These are phyloP conservation scores for Melocanna baccifera DNA, from an alignment of 176 grass and related monocot genomes.

Conservation along the genomic window DNA sequence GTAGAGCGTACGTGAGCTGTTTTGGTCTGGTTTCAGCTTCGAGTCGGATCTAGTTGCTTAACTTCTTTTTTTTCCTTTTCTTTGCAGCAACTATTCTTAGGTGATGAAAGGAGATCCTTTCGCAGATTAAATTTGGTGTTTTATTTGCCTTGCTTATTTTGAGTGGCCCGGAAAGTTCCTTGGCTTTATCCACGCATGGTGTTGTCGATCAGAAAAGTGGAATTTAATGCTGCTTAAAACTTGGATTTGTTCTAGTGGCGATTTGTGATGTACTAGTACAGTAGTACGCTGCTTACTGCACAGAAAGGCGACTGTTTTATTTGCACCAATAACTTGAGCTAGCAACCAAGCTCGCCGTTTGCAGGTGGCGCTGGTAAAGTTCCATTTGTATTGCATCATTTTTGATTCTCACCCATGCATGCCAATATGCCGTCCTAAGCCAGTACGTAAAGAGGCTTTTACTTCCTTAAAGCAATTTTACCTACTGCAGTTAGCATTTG, in stretches of 20 bases:
- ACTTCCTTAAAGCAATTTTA: not conserved
- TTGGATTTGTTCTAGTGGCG: not conserved
- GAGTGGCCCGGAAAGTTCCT: slow-evolving; percentile 8
- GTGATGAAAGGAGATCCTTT: slow-evolving; percentile 3
- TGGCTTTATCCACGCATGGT: slow-evolving; percentile 14
- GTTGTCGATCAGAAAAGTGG: not conserved
- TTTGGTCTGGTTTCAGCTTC: not conserved
- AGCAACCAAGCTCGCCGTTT: not conserved
- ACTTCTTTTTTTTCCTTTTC: not conserved
- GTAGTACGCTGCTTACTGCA: not conserved
- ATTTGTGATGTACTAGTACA: not conserved
- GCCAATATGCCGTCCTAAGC: slow-evolving; percentile 2
- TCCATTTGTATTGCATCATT: not conserved
- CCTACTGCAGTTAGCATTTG: not conserved
- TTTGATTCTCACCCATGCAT: not conserved
- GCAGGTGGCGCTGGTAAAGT: not conserved
- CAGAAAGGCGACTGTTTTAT: slow-evolving; percentile 27
- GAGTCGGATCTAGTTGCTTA: slow-evolving; percentile 16
- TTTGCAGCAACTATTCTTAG: not conserved
- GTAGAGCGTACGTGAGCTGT: slow-evolving; percentile 24
- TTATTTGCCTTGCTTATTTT: not conserved
- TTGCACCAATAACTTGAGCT: not conserved
- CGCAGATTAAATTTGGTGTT: not conserved
- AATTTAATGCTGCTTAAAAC: slow-evolving; percentile 13
- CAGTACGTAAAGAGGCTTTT: not conserved